A percentile compares a stretch with the other conserved stretches of the same genome.
These are phyloP conservation scores for Naganishia vaughanmartiniae DNA, from an alignment of 768 basidiomycete species.

Conservation along the genomic window DNA sequence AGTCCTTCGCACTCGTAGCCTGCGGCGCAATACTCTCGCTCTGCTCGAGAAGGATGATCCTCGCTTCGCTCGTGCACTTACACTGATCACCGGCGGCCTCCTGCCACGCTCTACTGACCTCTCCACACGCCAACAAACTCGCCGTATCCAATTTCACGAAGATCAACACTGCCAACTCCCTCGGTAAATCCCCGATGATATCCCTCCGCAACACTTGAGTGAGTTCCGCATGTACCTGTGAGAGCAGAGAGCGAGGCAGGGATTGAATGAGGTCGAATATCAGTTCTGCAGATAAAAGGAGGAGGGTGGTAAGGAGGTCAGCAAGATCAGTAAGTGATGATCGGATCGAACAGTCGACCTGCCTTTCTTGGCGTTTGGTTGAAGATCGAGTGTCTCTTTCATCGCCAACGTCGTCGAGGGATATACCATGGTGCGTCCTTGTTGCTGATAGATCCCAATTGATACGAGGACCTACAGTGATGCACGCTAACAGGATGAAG, in stretches of 20 bases:
- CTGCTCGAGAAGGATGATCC: no score
- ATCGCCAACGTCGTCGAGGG: neutral
- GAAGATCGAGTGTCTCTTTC: slow-evolving; percentile 6
- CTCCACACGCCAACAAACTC: slow-evolving; percentile 16
- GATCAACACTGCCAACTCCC: slow-evolving; percentile 29
- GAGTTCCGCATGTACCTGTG: slow-evolving; percentile 25
- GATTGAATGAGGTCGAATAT: slow-evolving; percentile 28
- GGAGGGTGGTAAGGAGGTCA: neutral
- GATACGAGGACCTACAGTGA: no score
- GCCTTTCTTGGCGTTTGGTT: slow-evolving; percentile 13
- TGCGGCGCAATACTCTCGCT: no score
- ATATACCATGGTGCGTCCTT: neutral
- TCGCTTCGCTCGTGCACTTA: slow-evolving; percentile 13
- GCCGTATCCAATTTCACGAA: slow-evolving; percentile 27
- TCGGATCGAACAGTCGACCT: neutral
- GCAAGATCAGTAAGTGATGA: neutral
- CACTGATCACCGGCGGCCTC: slow-evolving; percentile 29
- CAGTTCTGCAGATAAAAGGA: slow-evolving; percentile 12
- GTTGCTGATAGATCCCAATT: no score
- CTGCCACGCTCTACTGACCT: slow-evolving; percentile 29
- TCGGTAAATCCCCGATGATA: slow-evolving; percentile 29
- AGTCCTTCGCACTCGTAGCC: no score
- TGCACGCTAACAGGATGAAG: no score
- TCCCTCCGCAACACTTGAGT: slow-evolving; percentile 25
- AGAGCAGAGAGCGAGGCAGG: slow-evolving; percentile 26